These are phyloP conservation scores for Megacollybia platyphylla DNA, from an alignment of 1,284 basidiomycete species.

Conservation along the genomic window DNA sequence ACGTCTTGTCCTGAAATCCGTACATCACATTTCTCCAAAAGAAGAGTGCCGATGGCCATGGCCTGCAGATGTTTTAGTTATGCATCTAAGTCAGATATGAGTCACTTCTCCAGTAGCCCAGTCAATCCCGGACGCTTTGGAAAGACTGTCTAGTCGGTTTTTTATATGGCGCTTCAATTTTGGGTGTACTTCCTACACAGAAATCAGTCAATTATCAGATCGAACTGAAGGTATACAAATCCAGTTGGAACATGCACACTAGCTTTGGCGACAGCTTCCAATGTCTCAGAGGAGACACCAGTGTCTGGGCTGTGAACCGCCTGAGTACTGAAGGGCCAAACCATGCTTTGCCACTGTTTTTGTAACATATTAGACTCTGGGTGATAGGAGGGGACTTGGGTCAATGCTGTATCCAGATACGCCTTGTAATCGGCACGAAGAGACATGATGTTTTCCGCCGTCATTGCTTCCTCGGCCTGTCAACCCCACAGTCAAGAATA, in stretches of 20 bases:
- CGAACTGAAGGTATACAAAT: constrained; percentile 32
- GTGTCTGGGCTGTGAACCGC: constrained; percentile 53
- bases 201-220: background rate
- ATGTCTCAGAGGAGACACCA: constrained; percentile 39
- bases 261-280: constrained; percentile 50
- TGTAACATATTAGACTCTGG: constrained; percentile 44
- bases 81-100: background rate
- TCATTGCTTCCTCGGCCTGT: constrained; percentile 48
- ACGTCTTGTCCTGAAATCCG: constrained; percentile 87
- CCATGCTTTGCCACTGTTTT: constrained; percentile 56
- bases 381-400: constrained; percentile 30
- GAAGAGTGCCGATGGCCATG: constrained; percentile 74
- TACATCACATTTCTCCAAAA: constrained; percentile 70
- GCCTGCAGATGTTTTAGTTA: constrained; percentile 27
- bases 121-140: constrained; percentile 62
- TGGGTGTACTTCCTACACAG: constrained; percentile 58
- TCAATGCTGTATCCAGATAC: constrained; percentile 48
- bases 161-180: constrained; percentile 73
- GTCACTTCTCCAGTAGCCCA: constrained; percentile 79
- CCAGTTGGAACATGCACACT: constrained; percentile 61
- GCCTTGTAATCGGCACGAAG: constrained; percentile 47
- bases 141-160: constrained; percentile 59
- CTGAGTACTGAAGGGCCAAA: constrained; percentile 53
- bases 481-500: background rate
- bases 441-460: constrained; percentile 29